A percentile compares a stretch with the other conserved stretches of the same genome.
Conservation (phyloP, 257 asterid genomes). For the Parsonsia alboflavescens region DNA sequence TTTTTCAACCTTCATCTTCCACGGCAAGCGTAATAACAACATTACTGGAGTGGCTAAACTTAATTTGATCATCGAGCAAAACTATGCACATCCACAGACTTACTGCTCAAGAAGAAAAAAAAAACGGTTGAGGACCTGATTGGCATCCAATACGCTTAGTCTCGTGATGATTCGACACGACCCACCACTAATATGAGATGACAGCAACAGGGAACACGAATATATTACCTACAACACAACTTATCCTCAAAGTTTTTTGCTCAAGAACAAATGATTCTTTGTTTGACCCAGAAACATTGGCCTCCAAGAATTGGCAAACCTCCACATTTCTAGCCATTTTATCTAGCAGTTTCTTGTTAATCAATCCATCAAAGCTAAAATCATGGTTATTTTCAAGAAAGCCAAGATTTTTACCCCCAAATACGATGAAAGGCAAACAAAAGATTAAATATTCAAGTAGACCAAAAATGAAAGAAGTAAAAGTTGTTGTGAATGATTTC, state of each 20-base stretch:
- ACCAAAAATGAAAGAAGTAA: neutral
- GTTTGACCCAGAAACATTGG: neutral
- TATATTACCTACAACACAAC: neutral
- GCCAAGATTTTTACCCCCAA: neutral
- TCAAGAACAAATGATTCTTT: neutral
- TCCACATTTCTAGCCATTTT: neutral
- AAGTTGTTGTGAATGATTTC: neutral
- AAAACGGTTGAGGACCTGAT: neutral
- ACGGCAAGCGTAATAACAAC: no score
- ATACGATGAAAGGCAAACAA: neutral
- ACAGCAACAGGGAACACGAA: neutral
- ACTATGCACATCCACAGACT: neutral
- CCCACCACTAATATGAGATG: conserved; percentile 1
- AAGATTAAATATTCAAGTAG: neutral
- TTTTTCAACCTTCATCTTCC: neutral
- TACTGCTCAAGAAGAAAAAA: conserved; percentile 6
- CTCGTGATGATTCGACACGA: conserved; percentile 20
- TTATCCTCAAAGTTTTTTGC: neutral
- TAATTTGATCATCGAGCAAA: conserved; percentile 13
- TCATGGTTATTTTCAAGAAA: neutral
- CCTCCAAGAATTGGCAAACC: neutral
- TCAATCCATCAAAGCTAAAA: conserved; percentile 1
- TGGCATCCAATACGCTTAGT: conserved; percentile 13
- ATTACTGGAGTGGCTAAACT: conserved; percentile 1
- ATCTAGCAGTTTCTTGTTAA: neutral